Conservation (phyloP, 108 stramenopile genomes). For the Pseudonitzschia multiseries region DNA sequence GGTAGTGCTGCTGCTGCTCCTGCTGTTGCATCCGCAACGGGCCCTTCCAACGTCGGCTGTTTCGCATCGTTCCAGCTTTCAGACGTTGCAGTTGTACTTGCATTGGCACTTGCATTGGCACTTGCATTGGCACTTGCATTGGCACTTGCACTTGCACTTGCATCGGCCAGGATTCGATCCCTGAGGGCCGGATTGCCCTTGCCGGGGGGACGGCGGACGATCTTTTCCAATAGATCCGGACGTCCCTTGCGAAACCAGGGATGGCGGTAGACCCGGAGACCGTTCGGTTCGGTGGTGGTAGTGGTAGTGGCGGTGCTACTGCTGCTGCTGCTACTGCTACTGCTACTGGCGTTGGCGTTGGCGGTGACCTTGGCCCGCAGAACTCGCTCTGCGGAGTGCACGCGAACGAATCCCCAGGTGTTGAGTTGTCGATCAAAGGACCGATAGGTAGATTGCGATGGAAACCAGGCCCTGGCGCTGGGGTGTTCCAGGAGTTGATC, state of each 20-base stretch:
- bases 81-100: no score
- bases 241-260: background rate
- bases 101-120: no score
- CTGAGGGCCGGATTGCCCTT: background rate
- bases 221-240: background rate
- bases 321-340: no score
- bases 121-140: no score
- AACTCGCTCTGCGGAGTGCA: background rate
- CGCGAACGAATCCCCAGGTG: conserved; percentile 27
- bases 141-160: background rate
- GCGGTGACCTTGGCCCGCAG: no score
- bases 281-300: background rate
- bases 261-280: background rate
- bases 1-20: background rate
- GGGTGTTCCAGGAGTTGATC: conserved; percentile 12
- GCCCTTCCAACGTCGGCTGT: no score
- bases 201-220: conserved; percentile 4
- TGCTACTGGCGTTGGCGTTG: no score
- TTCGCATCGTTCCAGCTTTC: no score
- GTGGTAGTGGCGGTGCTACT: no score
- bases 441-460: conserved; percentile 22
- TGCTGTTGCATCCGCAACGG: no score
- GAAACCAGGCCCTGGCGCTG: conserved; percentile 8
- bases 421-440: conserved; percentile 30
- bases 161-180: background rate